Base-by-base conservation (phyloP, 306 rosid species). In the Glycine soja region DNA sequence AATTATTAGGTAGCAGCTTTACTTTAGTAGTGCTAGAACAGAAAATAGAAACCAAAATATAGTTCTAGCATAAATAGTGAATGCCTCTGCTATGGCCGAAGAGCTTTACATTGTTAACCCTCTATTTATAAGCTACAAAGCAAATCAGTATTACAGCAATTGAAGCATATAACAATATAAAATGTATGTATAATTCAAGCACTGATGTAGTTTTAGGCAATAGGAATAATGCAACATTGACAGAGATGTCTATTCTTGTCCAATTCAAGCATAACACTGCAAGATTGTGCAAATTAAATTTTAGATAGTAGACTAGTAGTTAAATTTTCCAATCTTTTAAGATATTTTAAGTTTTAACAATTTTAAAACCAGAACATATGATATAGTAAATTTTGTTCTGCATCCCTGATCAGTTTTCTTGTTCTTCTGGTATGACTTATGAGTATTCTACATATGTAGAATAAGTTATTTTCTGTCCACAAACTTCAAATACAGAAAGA, bases 1-100 rank as follows among this genome's bases (percentile, higher is more conserved):
- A 88, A 88, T 85, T 77, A 82, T 84, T 80, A 76, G 82, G 88
- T 76, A 88, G 77, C 40, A 84, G 43, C 63, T 81, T 85, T 15
- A 79, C 63, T 81, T 85, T 15, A 79, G 69, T 45, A 66, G 77
- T 45, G 74, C 12, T 61, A 70, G 65, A 70, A 80, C 10, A 34
- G 46, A 80, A 71, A 58, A 36, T 32, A 71, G 70, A 83, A 54
- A 70, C 67, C 42, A 72, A 67, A 82, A 12, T 12, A 65, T 48
- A 70, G 50, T 70, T 72, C 16, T 65, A 65, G 74, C 66, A 66
- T 72, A 46, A 71, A 34, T 51, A 42, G 68, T 59, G 75, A 32
- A 69, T 52, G 34, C 47, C 8, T 52, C 32, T 15, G 54, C 52
- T 13, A 19, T 36, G 18, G 11, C n/a, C 73, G 16, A 67, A 73